A percentile compares a stretch with the other conserved stretches of the same genome.
These are phyloP conservation scores for Mycena sanguinolenta DNA, from an alignment of 768 basidiomycete species.

Conservation along the genomic window DNA sequence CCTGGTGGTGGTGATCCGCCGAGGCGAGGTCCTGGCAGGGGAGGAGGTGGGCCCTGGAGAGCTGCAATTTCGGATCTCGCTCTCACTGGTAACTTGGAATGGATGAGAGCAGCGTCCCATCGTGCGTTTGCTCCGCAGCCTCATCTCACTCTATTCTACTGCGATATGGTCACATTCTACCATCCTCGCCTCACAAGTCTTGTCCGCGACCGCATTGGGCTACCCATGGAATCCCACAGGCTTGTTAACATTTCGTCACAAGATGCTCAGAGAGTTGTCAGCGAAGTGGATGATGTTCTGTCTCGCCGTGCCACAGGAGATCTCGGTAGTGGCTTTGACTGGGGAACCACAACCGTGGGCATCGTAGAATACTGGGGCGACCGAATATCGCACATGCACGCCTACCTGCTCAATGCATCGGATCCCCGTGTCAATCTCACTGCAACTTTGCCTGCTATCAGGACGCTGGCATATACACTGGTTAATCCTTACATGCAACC, in stretches of 20 bases:
- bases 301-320: slow-evolving; percentile 12
- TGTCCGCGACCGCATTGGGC: slow-evolving; percentile 28
- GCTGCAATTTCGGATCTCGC: slow-evolving; percentile 31
- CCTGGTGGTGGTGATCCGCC: slow-evolving; percentile 27
- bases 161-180: slow-evolving; percentile 39
- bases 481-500: slow-evolving; percentile 40
- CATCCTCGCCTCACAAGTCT: slow-evolving; percentile 39
- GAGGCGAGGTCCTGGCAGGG: slow-evolving; percentile 21
- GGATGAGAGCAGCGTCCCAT: slow-evolving; percentile 38
- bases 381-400: slow-evolving; percentile 36
- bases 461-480: slow-evolving; percentile 35
- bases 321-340: slow-evolving; percentile 30
- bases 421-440: slow-evolving; percentile 31
- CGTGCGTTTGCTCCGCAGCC: slow-evolving; percentile 34
- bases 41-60: slow-evolving; percentile 20
- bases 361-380: slow-evolving; percentile 39
- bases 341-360: slow-evolving; percentile 27
- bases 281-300: slow-evolving; percentile 36
- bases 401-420: slow-evolving; percentile 32
- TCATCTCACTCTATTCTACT: slow-evolving; percentile 33
- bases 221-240: slow-evolving; percentile 33
- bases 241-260: slow-evolving; percentile 34
- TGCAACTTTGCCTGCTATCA: slow-evolving; percentile 27
- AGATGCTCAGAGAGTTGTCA: slow-evolving; percentile 35
- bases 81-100: slow-evolving; percentile 33